These are phyloP conservation scores for Eruca vesicaria DNA, from an alignment of 441 rosid species.

Conservation along the genomic window DNA sequence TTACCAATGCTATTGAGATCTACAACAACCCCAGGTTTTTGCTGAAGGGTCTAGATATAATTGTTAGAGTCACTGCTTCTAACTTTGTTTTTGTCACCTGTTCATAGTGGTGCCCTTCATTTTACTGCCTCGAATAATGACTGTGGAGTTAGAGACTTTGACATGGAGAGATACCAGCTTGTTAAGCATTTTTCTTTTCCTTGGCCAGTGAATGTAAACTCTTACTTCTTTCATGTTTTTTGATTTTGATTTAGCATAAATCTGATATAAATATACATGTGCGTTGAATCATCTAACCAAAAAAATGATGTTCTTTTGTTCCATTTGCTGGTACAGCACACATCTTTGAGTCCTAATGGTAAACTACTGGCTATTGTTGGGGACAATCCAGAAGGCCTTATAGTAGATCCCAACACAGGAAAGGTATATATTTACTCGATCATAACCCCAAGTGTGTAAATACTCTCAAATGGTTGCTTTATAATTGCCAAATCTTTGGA, in stretches of 20 bases:
- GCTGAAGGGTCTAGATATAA: not conserved
- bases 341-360: slow-evolving; percentile 73
- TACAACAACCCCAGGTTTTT: slow-evolving; percentile 62
- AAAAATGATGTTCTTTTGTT: not conserved
- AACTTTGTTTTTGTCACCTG: slow-evolving; percentile 10
- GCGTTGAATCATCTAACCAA: slow-evolving; percentile 6
- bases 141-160: slow-evolving; percentile 73
- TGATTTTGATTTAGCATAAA: not conserved
- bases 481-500: slow-evolving; percentile 6
- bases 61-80: not conserved
- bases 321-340: slow-evolving; percentile 51
- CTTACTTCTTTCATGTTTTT: not conserved
- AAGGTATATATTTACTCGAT: slow-evolving; percentile 43
- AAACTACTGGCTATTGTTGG: slow-evolving; percentile 68
- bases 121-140: slow-evolving; percentile 89
- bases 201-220: slow-evolving; percentile 92
- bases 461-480: slow-evolving; percentile 6
- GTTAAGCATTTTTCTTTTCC: slow-evolving; percentile 55
- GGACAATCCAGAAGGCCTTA: slow-evolving; percentile 63
- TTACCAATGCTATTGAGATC: slow-evolving; percentile 92
- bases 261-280: not conserved
- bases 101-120: slow-evolving; percentile 64
- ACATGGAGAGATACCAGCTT: slow-evolving; percentile 77
- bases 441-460: not conserved
- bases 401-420: slow-evolving; percentile 71